Evolutionary conservation across 257 asterid genomes (phyloP), one percentile per base, ranked within the genome.

Genomic region (Lycium ferocissimum): DNA sequence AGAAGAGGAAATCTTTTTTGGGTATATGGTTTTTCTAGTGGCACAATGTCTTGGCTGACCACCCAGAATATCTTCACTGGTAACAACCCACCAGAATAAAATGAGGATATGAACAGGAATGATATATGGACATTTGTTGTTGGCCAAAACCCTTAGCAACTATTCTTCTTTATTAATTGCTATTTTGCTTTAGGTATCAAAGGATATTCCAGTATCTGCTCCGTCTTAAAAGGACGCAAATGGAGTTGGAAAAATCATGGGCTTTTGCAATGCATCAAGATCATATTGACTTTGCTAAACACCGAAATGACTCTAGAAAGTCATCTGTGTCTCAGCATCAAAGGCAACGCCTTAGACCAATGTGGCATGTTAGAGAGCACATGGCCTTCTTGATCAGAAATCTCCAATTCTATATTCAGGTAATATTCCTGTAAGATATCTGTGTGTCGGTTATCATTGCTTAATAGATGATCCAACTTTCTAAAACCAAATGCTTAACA

Each of bases 211-310:
- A 97, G 89, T 94, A 94, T 90, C 94, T 97, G 90, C 97, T 97
- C 83, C 93, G 94, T 63, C 91, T 97, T 70, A 97, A 94, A 86
- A 90, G 99, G 81, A 95, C 99, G 61, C 99, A 95, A 89, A 93
- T 97, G 99, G 99, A 97, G 90, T 83, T 97, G 91, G 99, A 97
- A 86, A 97, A 97, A 89, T 92, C 97, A 47, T 95, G 99, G 99
- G 99, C 98, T 86, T 92, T 94, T 86, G 98, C 95, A 20, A 97
- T 95, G 99, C 93, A 92, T 89, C 98, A 92, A 90, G 98, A 95
- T 86, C 98, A 94, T 89, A 90, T 93, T 80, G 96, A 97, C 85
- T 92, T 93, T 86, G 92, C 96, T 79, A 92, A 89, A 85, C 88
- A 85, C 78, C 95, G 89, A 15, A 89, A 83, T 72, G 93, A 93